These are phyloP conservation scores for Xylariaceae sp. DNA, from an alignment of 2,329 filamentous ascomycete species.

Conservation along the genomic window DNA sequence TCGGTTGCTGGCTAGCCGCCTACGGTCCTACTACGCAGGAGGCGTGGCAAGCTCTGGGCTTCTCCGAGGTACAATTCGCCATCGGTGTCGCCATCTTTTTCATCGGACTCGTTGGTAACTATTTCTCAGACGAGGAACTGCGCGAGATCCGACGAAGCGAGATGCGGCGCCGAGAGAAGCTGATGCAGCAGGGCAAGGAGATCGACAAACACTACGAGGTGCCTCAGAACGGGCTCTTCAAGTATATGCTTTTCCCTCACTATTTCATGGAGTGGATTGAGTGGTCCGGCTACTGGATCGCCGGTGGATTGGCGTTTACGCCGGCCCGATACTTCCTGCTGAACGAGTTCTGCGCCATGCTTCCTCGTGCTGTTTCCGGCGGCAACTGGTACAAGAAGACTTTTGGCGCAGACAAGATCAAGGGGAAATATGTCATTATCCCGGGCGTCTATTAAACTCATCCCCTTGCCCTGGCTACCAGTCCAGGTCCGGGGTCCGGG, in stretches of 20 bases:
- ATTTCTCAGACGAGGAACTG: conserved; percentile 84
- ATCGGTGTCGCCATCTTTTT: conserved; percentile 71
- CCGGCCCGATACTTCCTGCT: conserved; percentile 77
- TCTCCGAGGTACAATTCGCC: conserved; percentile 42
- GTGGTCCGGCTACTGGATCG: conserved; percentile 84
- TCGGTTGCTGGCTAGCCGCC: conserved; percentile 77
- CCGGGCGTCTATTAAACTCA: conserved; percentile 34
- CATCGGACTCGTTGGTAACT: conserved; percentile 71
- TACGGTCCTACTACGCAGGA: conserved; percentile 63
- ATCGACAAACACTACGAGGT: conserved; percentile 83
- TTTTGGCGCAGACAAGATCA: conserved; percentile 80
- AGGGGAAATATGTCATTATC: conserved; percentile 65
- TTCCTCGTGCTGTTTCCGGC: conserved; percentile 76
- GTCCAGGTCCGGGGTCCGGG: background rate
- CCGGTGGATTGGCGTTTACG: conserved; percentile 59
- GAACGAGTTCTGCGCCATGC: conserved; percentile 86
- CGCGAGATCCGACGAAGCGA: conserved; percentile 77
- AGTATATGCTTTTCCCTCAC: conserved; percentile 79
- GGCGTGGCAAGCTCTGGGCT: conserved; percentile 42
- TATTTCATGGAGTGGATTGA: conserved; percentile 97
- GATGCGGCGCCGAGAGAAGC: conserved; percentile 49
- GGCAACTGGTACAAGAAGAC: conserved; percentile 79
- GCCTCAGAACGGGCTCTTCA: conserved; percentile 77
- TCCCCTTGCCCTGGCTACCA: background rate
- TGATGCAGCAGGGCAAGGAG: conserved; percentile 36